A percentile compares a stretch with the other conserved stretches of the same genome.
Evolutionary conservation across 345 rosid genomes (phyloP).

Genomic region (Arabidopsis arenosa): DNA sequence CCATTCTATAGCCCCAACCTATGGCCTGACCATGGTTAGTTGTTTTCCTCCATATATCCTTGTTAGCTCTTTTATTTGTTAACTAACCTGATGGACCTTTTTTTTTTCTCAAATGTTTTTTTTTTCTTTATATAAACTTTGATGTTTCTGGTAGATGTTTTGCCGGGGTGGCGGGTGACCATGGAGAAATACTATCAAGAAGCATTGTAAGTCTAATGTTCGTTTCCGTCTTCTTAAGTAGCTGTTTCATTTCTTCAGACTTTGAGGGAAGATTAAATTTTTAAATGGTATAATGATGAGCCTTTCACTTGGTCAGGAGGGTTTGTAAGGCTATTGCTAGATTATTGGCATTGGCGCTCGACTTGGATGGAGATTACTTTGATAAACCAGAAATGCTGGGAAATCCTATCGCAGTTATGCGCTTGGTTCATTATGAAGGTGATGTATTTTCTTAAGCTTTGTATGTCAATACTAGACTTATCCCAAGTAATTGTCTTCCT

Average conservation of each 20-base stretch:
- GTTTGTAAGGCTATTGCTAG: slow-evolving; percentile 64
- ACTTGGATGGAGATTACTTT: slow-evolving; percentile 65
- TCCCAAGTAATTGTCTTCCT: not conserved
- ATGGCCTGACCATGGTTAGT: slow-evolving; percentile 72
- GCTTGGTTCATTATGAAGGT: slow-evolving; percentile 76
- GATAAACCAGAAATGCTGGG: slow-evolving; percentile 77
- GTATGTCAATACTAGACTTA: slow-evolving; percentile 38
- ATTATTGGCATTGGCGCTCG: slow-evolving; percentile 76
- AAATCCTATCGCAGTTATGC: slow-evolving; percentile 69
- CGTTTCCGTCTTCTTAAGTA: too few species aligned
- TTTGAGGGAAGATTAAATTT: not conserved
- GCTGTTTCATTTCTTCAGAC: not conserved
- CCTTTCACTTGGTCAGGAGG: slow-evolving; percentile 48
- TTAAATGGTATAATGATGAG: not conserved
- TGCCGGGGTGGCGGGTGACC: slow-evolving; percentile 26
- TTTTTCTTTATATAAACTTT: not conserved
- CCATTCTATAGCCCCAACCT: slow-evolving; percentile 78
- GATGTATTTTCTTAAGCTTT: slow-evolving; percentile 45
- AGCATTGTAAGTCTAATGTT: slow-evolving; percentile 59
- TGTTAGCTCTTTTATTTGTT: slow-evolving; percentile 12
- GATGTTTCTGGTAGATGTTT: slow-evolving; percentile 37
- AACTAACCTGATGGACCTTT: not conserved
- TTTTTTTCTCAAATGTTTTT: not conserved
- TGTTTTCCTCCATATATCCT: not conserved
- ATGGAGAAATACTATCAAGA: slow-evolving; percentile 31